phyloP scores from a whole-genome alignment of 176 grass and related monocot genomes.

The Cocos nucifera region DNA sequence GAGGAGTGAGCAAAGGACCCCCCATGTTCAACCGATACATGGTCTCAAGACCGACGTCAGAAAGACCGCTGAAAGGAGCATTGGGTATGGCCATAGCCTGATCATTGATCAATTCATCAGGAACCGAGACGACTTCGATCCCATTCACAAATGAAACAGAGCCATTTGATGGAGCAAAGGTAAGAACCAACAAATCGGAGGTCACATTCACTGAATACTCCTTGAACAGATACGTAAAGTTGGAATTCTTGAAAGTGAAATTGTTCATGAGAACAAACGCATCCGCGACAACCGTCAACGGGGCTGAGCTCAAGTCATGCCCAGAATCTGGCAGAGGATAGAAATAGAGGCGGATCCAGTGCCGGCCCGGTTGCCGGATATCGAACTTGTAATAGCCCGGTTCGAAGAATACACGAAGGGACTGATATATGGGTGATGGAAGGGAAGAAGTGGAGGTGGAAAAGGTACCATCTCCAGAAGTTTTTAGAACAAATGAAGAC shows the following conservation, averaged over 20 bases:
- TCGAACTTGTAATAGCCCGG: not conserved
- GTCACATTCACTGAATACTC: slow-evolving; percentile 11
- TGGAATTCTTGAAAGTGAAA: slow-evolving; percentile 15
- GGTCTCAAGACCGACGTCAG: slow-evolving; percentile 7
- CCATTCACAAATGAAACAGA: slow-evolving; percentile 9
- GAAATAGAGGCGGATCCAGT: slow-evolving; percentile 12
- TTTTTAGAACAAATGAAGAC: slow-evolving; percentile 4
- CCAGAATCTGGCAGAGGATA: not conserved
- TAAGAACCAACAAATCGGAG: not conserved
- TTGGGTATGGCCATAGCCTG: slow-evolving; percentile 4
- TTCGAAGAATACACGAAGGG: not conserved
- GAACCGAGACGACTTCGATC: slow-evolving; percentile 8
- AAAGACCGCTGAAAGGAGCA: slow-evolving; percentile 16
- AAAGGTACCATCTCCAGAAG: slow-evolving; percentile 5
- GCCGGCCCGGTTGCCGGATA: slow-evolving; percentile 3
- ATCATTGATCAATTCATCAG: slow-evolving; percentile 10
- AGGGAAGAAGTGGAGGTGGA: slow-evolving; percentile 6
- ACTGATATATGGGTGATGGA: slow-evolving; percentile 8
- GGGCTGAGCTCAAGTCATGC: slow-evolving; percentile 4
- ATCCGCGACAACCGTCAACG: not conserved
- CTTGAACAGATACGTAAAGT: not conserved
- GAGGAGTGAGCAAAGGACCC: slow-evolving; percentile 4
- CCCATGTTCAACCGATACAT: slow-evolving; percentile 5
- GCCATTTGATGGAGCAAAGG: slow-evolving; percentile 3
- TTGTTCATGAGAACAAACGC: slow-evolving; percentile 12